Conservation (phyloP, 1,284 basidiomycete genomes). For the Cystobasidiaceae sp. region DNA sequence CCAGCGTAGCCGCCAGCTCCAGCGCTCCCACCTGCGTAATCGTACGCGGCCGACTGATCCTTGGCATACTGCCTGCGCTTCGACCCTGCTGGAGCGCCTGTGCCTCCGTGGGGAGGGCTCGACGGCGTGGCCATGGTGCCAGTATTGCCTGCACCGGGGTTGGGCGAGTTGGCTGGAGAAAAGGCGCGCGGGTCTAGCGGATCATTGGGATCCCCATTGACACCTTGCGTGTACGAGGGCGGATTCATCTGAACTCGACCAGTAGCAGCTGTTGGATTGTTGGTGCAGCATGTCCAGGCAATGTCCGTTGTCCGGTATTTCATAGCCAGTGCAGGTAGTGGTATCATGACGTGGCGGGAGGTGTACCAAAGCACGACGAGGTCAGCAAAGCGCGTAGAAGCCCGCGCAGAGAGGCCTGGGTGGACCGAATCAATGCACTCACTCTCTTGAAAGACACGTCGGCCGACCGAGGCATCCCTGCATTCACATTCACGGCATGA, state of each 20-base stretch:
- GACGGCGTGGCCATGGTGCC: background rate
- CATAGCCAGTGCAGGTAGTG: too few relatives aligned
- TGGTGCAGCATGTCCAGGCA: background rate
- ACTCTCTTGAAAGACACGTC: slow-evolving; percentile 23
- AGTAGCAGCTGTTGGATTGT: slow-evolving; percentile 9
- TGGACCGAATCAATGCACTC: background rate
- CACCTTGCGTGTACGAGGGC: slow-evolving; percentile 18
- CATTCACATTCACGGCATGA: background rate
- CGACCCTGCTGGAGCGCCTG: background rate
- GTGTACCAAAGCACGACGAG: too few relatives aligned
- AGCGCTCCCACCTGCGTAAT: slow-evolving; percentile 49
- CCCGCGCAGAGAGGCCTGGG: too few relatives aligned
- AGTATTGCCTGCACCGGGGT: slow-evolving; percentile 20
- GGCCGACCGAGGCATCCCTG: slow-evolving; percentile 16
- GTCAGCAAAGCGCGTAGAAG: too few relatives aligned
- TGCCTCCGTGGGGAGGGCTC: slow-evolving; percentile 3
- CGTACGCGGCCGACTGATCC: slow-evolving; percentile 79
- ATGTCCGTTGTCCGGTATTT: background rate
- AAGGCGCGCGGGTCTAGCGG: slow-evolving; percentile 9
- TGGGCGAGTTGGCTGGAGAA: slow-evolving; percentile 16
- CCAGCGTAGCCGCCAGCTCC: slow-evolving; percentile 47
- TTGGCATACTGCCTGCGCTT: slow-evolving; percentile 72
- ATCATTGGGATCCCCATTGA: slow-evolving; percentile 20
- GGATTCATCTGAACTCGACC: slow-evolving; percentile 29
- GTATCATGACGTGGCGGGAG: too few relatives aligned